Evolutionary conservation across 345 rosid genomes (phyloP), one percentile per base, ranked within the genome.

Genomic region (Eucalyptus leucophloia): DNA sequence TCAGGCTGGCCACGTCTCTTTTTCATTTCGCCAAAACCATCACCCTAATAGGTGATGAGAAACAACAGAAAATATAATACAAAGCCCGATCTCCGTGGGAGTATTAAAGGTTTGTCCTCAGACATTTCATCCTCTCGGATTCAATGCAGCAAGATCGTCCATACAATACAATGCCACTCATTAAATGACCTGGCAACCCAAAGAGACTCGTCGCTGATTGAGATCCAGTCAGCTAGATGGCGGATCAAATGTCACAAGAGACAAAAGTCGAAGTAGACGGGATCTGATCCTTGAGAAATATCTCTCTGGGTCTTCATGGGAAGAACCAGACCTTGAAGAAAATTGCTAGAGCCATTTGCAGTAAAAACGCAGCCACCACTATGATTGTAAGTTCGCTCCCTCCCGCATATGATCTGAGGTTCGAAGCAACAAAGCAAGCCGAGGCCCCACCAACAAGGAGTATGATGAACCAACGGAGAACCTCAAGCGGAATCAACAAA

Each of bases 291-390:
- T 51, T 51, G n/a, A 87, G 69, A 87, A 51, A 28, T 23, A 56
- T 8, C 65, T 80, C 30, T 32, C 56, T 34, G 86, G 85, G 18
- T 37, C 54, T 80, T 92, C 91, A 98, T 72, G 98, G 94, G 91
- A 98, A 98, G 94, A 98, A 98, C 98, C 98, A 96, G 91, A 93
- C 98, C 94, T 98, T 98, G 92, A 98, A 92, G 92, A 98, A 96
- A 94, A 98, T 90, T 80, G 99, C 96, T 34, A 98, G 92, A 87
- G 95, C 94, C 93, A 97, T 93, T 92, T 98, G 99, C 92, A 98
- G 91, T 80, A 91, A 91, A 92, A 97, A 96, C 24, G 99, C 95
- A 49, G 95, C 94, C 58, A 95, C 92, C 90, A 94, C 87, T 87
- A 94, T 90, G 32, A 96, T 86, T 17, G 95, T 91, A 32, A 94